Evolutionary conservation across 352 stramenopile species (phyloP), one percentile per base, ranked within the genome.

Genomic region (Globisporangium irregulare): DNA sequence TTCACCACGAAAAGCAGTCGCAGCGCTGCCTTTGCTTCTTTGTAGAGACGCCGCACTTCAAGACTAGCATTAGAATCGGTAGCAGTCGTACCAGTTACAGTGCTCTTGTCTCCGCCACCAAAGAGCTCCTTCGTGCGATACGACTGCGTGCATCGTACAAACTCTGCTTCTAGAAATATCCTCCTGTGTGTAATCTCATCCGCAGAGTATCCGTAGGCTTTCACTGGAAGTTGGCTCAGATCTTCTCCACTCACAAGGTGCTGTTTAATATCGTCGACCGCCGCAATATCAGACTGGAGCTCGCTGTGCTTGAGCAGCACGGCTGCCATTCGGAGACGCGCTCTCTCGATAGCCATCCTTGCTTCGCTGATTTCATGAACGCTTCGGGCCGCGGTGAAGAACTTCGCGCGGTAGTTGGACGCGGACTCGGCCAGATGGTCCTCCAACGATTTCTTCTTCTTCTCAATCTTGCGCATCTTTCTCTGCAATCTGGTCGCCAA

Each of bases 1-100:
- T 90, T 90, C 15, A 65, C 59, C n/a, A 91, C 38, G 9, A 92
- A 82, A 14, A 92, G 72, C 1, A 58, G 53, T n/a, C 81, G 77
- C 38, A 92, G 46, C n/a, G 79, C 73, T 1, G 27, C 29, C 0
- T 70, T 73, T 4, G 80, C 71, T 27, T 76, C 59, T 36, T 74
- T 82, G 64, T 89, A 76, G 1, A 89, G 67, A 4, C 64, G 62
- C 22, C 75, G 71, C 24, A 78, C 22, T 18, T 62, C 67, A 50
- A 70, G 58, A 14, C 46, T 29, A 15, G 10, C 15, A 10, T 32
- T 41, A 32, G 38, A 4, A 14, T n/a, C 22, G 5, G 12, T 2
- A 29, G 7, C 25, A 15, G 14, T 57, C 24, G 53, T 59, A 14
- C 1, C 24, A 57, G 53, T 4, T 10, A 27, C n/a, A 7, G 29